A percentile compares a stretch with the other conserved stretches of the same genome.
phyloP scores from a whole-genome alignment of 768 basidiomycete species.

The Panaeolus papilionaceus region DNA sequence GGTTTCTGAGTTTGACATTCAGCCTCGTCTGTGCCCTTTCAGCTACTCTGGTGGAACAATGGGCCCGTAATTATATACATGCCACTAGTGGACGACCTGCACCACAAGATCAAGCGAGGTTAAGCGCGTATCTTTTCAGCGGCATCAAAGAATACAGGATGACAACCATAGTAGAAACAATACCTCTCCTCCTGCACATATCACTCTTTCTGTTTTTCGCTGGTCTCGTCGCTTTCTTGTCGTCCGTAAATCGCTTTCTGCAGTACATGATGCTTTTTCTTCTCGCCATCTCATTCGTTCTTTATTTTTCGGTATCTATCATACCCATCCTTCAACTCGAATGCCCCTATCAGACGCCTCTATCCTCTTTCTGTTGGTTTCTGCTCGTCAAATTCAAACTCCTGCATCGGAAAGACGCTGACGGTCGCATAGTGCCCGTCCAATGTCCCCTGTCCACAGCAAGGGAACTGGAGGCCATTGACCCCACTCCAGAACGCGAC shows the following conservation, averaged over 20 bases:
- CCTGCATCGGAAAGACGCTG: slow-evolving; percentile 31
- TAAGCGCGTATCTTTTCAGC: slow-evolving; percentile 46
- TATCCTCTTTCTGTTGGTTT: slow-evolving; percentile 39
- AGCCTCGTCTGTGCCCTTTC: slow-evolving; percentile 48
- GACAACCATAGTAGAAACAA: slow-evolving; percentile 43
- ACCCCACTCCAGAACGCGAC: slow-evolving; percentile 41
- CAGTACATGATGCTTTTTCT: slow-evolving; percentile 38
- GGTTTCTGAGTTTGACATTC: slow-evolving; percentile 52
- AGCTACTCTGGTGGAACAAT: slow-evolving; percentile 56
- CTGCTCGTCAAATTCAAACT: slow-evolving; percentile 33
- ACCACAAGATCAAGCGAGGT: slow-evolving; percentile 46
- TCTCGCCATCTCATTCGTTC: slow-evolving; percentile 33
- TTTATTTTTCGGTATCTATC: slow-evolving; percentile 40
- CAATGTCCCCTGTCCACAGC: slow-evolving; percentile 35
- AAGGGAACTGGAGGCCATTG: slow-evolving; percentile 40
- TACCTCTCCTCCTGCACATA: slow-evolving; percentile 54
- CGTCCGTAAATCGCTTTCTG: slow-evolving; percentile 40
- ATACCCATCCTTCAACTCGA: slow-evolving; percentile 39
- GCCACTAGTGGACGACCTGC: slow-evolving; percentile 38
- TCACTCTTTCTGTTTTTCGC: slow-evolving; percentile 58
- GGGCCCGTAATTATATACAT: slow-evolving; percentile 50
- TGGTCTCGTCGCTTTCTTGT: slow-evolving; percentile 51
- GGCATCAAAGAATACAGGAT: slow-evolving; percentile 46
- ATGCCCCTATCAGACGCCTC: slow-evolving; percentile 43
- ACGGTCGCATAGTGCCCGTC: slow-evolving; percentile 25